Evolutionary conservation across 1,284 basidiomycete species (phyloP).

Genomic region (Porphyrellus sp.): DNA sequence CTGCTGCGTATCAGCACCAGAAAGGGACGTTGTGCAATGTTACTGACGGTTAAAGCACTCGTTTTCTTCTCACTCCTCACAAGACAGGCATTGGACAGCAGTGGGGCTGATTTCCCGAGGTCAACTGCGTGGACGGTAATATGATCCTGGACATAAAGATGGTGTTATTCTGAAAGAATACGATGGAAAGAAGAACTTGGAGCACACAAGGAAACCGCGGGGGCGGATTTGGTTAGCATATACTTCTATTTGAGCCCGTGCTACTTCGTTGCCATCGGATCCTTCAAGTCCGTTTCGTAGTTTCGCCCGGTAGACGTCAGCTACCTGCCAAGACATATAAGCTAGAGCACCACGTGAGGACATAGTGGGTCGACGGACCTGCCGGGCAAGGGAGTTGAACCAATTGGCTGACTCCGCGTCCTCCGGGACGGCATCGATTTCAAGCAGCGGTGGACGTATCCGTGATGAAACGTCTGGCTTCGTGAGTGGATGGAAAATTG

Average conservation of each 20-base stretch:
- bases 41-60: slow-evolving; percentile 19
- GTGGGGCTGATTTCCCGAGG: slow-evolving; percentile 67
- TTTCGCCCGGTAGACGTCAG: slow-evolving; percentile 69
- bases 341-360: not conserved
- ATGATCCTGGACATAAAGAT: slow-evolving; percentile 51
- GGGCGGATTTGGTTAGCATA: slow-evolving; percentile 72
- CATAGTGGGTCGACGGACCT: slow-evolving; percentile 43
- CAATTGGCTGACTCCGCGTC: slow-evolving; percentile 66
- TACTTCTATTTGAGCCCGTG: slow-evolving; percentile 63
- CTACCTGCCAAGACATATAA: slow-evolving; percentile 44
- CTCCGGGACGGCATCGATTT: slow-evolving; percentile 19
- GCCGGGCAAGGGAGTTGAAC: slow-evolving; percentile 67
- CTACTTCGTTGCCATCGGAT: slow-evolving; percentile 66
- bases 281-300: slow-evolving; percentile 60
- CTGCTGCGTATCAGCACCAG: slow-evolving; percentile 32
- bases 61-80: slow-evolving; percentile 25
- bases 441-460: slow-evolving; percentile 34
- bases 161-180: slow-evolving; percentile 1
- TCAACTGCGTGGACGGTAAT: slow-evolving; percentile 75
- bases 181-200: not conserved
- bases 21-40: not conserved
- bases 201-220: slow-evolving; percentile 59
- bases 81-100: slow-evolving; percentile 55
- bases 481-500: slow-evolving; percentile 56
- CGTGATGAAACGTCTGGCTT: slow-evolving; percentile 43